These are phyloP conservation scores for Saturnispora sanitii DNA, from an alignment of 805 yeast genomes.

Conservation along the genomic window DNA sequence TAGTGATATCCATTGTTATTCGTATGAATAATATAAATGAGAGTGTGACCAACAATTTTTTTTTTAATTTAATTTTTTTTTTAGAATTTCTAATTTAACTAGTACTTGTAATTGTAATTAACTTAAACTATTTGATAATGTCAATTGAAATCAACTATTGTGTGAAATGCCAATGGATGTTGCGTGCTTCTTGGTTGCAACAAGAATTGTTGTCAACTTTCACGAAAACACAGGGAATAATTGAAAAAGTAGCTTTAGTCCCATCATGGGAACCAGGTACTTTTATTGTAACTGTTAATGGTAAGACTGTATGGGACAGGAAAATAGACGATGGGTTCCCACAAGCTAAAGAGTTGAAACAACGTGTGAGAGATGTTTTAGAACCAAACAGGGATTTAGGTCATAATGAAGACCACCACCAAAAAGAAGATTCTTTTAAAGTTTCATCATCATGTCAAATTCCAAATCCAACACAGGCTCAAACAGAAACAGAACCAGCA, in stretches of 20 bases:
- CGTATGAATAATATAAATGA: background rate
- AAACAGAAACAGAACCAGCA: conserved; percentile 4
- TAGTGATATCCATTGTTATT: conserved; percentile 2
- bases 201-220: conserved; percentile 84
- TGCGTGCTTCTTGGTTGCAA: conserved; percentile 79
- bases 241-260: conserved; percentile 43
- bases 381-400: conserved; percentile 48
- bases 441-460: background rate
- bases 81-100: no score
- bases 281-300: conserved; percentile 39
- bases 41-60: background rate
- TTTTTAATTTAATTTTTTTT: background rate
- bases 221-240: conserved; percentile 25
- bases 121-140: background rate
- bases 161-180: conserved; percentile 79
- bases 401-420: conserved; percentile 47
- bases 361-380: conserved; percentile 49
- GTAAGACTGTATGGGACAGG: conserved; percentile 51
- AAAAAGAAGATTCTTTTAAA: background rate
- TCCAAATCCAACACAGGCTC: background rate
- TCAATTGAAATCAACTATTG: conserved; percentile 65
- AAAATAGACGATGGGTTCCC: conserved; percentile 66
- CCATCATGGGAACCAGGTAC: conserved; percentile 43
- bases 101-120: background rate
- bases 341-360: conserved; percentile 71